Conservation (phyloP, 768 basidiomycete genomes). For the Leucosporidium scottii region DNA sequence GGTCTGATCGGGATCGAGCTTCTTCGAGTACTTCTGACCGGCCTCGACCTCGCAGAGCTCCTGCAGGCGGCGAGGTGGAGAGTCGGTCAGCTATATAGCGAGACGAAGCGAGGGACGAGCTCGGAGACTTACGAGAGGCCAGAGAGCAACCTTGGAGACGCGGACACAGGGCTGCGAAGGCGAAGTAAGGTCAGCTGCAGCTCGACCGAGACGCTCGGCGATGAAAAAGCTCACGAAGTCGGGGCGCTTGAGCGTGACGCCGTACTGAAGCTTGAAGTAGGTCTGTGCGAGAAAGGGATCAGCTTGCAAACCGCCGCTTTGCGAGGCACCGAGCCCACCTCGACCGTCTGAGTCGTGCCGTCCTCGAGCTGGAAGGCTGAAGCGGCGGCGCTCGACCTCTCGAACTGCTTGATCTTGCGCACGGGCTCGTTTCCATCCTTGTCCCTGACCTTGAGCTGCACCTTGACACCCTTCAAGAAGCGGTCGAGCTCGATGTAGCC, state of each 20-base stretch:
- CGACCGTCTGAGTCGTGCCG: background rate
- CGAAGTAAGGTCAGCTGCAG: background rate
- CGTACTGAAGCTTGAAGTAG: slow-evolving; percentile 22
- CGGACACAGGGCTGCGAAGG: slow-evolving; percentile 16
- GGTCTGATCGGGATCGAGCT: slow-evolving; percentile 19
- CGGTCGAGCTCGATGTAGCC: slow-evolving; percentile 8
- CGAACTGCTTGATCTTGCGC: slow-evolving; percentile 3
- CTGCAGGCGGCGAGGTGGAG: background rate
- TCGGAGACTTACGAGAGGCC: background rate
- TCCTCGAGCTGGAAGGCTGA: slow-evolving; percentile 14
- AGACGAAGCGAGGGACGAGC: background rate
- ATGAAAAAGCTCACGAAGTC: background rate
- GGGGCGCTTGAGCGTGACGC: slow-evolving; percentile 17
- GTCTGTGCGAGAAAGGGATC: background rate
- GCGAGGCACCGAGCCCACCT: background rate
- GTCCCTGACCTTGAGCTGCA: slow-evolving; percentile 18
- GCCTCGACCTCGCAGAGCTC: slow-evolving; percentile 9
- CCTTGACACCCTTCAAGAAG: slow-evolving; percentile 5
- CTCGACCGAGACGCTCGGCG: background rate
- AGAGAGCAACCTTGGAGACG: slow-evolving; percentile 23
- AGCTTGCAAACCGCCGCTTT: too few species aligned
- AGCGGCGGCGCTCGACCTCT: background rate
- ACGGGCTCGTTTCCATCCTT: slow-evolving; percentile 1
- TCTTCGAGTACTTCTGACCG: slow-evolving; percentile 8
- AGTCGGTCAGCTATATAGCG: background rate